Percentiles rank a stretch among this genome's conserved stretches.
These are phyloP conservation scores for Trichosporon faecale DNA, from an alignment of 1,284 basidiomycete genomes.

Conservation along the genomic window DNA sequence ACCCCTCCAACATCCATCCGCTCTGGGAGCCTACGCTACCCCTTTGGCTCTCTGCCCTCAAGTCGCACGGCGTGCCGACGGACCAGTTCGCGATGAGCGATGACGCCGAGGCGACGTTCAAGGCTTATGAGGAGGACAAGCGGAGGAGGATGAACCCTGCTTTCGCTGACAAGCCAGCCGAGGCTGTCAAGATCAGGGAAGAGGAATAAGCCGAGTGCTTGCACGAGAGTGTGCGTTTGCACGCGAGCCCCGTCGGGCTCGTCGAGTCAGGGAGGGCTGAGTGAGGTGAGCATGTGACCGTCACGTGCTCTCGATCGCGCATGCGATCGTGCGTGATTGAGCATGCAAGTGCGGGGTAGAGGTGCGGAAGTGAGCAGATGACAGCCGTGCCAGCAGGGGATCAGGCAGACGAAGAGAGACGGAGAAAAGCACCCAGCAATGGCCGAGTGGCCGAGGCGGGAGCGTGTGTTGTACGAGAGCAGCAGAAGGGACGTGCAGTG, in stretches of 20 bases:
- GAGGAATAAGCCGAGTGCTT: conserved; percentile 24
- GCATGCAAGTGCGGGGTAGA: too few relatives aligned
- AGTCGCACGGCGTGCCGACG: conserved; percentile 31
- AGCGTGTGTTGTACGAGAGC: too few relatives aligned
- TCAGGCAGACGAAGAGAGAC: too few relatives aligned
- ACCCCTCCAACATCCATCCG: conserved; percentile 47
- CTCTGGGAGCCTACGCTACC: conserved; percentile 49
- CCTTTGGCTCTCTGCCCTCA: conserved; percentile 41
- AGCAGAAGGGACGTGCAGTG: too few relatives aligned
- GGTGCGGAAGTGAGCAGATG: too few relatives aligned
- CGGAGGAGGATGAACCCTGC: conserved; percentile 27
- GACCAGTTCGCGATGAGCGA: conserved; percentile 33
- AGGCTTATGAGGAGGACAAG: conserved; percentile 47
- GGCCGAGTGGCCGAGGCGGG: too few relatives aligned
- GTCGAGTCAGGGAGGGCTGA: background rate
- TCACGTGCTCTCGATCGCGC: too few relatives aligned
- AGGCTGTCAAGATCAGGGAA: conserved; percentile 35
- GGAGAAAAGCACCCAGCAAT: too few relatives aligned
- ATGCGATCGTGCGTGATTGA: too few relatives aligned
- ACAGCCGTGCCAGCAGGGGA: too few relatives aligned
- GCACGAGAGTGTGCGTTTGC: background rate
- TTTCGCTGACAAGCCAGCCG: conserved; percentile 13
- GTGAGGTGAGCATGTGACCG: background rate
- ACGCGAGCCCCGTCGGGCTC: background rate
- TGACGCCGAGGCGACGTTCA: conserved; percentile 45